Percentiles rank a stretch among this genome's conserved stretches.
phyloP scores from a whole-genome alignment of 495 filamentous ascomycete species.

The Penicillium ucsense region DNA sequence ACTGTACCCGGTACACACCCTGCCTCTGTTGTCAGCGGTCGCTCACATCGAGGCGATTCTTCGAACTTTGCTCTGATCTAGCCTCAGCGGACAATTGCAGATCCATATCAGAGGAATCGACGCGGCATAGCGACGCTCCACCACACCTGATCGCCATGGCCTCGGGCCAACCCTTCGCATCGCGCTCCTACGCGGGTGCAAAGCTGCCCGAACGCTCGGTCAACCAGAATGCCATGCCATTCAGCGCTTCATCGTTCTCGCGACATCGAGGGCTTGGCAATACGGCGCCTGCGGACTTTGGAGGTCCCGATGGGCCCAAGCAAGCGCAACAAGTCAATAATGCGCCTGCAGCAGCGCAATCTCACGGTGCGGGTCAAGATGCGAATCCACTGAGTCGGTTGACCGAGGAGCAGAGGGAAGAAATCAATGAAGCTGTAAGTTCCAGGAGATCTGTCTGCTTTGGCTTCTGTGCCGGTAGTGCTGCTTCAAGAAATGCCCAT shows the following conservation, averaged over 20 bases:
- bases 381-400: slow-evolving; percentile 43
- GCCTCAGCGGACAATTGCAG: too few relatives aligned
- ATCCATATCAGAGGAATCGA: background rate
- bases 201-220: slow-evolving; percentile 42
- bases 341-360: slow-evolving; percentile 22
- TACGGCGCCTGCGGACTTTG: slow-evolving; percentile 20
- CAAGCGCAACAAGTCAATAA: slow-evolving; percentile 19
- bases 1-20: too few relatives aligned
- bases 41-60: background rate
- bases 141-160: slow-evolving; percentile 8
- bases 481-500: background rate
- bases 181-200: slow-evolving; percentile 37
- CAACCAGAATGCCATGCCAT: slow-evolving; percentile 32
- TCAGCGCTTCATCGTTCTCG: slow-evolving; percentile 40
- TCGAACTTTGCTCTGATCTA: background rate
- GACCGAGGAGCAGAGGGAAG: slow-evolving; percentile 79
- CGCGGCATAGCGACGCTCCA: background rate
- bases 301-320: slow-evolving; percentile 19
- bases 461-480: too few relatives aligned
- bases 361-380: slow-evolving; percentile 31
- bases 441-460: background rate
- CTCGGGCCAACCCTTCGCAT: slow-evolving; percentile 39
- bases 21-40: too few relatives aligned
- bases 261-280: slow-evolving; percentile 25
- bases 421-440: slow-evolving; percentile 80